Conservation (phyloP, 768 basidiomycete species). For the Obba rivulosa region DNA sequence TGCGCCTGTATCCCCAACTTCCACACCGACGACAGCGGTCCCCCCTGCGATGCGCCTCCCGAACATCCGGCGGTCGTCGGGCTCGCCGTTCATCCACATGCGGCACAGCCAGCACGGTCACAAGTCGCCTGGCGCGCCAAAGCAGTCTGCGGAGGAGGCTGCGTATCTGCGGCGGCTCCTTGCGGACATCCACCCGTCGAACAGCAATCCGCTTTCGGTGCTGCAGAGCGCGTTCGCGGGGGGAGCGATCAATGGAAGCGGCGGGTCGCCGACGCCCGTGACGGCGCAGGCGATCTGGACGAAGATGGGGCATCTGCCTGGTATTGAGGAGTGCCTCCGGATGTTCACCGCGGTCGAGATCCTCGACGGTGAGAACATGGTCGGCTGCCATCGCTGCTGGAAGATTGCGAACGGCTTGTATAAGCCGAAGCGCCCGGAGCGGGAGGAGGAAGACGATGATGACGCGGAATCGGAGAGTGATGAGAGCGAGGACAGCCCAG, state of each 20-base stretch:
- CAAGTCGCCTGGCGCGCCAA: constrained; percentile 45
- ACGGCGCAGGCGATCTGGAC: constrained; percentile 37
- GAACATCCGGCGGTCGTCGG: constrained; percentile 2
- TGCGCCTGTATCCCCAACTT: constrained; percentile 1
- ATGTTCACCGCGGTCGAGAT: constrained; percentile 93
- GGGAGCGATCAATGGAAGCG: constrained; percentile 7
- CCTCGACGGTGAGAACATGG: constrained; percentile 90
- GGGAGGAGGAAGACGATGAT: constrained; percentile 9
- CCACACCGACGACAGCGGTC: background rate
- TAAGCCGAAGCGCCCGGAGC: constrained; percentile 19
- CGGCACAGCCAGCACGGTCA: background rate
- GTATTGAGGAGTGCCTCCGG: constrained; percentile 74
- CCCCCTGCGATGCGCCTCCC: background rate
- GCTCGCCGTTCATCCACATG: background rate
- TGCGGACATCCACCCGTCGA: constrained; percentile 50
- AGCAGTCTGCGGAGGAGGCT: constrained; percentile 49
- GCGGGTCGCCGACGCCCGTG: constrained; percentile 20
- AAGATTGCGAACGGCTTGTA: constrained; percentile 75
- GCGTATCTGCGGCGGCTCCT: constrained; percentile 67
- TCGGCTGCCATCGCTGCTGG: constrained; percentile 93
- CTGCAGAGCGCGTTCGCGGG: constrained; percentile 32
- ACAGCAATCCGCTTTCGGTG: constrained; percentile 43
- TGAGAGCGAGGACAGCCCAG: constrained; percentile 26
- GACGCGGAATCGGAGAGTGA: constrained; percentile 15
- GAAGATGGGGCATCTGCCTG: constrained; percentile 44